Evolutionary conservation across 2,329 filamentous ascomycete genomes (phyloP).

Genomic region (Metarhizium brunneum): DNA sequence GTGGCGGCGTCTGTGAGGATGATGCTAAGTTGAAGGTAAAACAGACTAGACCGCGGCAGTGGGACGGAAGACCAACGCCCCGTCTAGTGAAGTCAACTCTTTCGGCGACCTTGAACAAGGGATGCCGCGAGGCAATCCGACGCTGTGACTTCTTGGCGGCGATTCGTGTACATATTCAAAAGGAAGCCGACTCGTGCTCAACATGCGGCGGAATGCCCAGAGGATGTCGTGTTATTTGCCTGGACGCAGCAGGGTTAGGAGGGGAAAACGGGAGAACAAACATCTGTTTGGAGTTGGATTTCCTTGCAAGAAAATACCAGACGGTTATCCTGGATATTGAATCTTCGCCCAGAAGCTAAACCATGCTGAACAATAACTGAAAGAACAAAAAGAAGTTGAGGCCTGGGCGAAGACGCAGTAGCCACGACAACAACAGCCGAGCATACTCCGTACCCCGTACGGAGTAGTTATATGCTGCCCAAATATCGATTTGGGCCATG

Average conservation of each 20-base stretch:
- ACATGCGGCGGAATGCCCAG: not conserved
- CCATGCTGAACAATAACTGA: too few relatives aligned
- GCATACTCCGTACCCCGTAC: too few relatives aligned
- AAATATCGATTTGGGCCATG: too few relatives aligned
- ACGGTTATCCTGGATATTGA: not conserved
- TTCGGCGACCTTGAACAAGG: not conserved
- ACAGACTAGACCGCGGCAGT: constrained; percentile 1
- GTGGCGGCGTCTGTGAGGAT: not conserved
- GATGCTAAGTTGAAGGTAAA: constrained; percentile 1
- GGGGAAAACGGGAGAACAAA: not conserved
- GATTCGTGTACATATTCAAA: not conserved
- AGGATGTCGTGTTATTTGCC: not conserved
- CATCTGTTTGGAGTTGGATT: not conserved
- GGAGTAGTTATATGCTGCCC: not conserved
- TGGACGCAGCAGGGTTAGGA: not conserved
- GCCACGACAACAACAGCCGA: too few relatives aligned
- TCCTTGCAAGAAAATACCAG: not conserved
- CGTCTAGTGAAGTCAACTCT: not conserved
- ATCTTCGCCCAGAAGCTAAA: not conserved
- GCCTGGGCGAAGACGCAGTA: too few relatives aligned
- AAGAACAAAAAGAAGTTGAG: too few relatives aligned
- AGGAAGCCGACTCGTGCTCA: not conserved
- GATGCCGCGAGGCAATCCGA: not conserved
- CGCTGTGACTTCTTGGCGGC: not conserved
- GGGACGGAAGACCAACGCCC: not conserved